phyloP scores from a whole-genome alignment of 202 grass and related monocot species.

The Tripidium arundinaceum region DNA sequence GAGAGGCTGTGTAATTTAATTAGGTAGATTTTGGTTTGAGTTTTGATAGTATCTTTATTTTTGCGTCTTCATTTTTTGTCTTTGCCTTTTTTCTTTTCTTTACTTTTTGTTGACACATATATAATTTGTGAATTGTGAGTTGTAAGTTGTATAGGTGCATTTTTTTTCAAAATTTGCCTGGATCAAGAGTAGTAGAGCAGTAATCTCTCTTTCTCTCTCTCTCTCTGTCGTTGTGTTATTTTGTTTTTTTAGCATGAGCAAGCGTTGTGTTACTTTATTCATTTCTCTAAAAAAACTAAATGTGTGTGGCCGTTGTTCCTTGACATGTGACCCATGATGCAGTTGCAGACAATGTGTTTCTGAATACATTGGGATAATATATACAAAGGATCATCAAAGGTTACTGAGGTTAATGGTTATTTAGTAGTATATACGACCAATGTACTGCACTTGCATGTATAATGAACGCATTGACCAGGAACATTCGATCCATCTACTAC shows the following conservation, averaged over 20 bases:
- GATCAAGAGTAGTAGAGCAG: too few relatives aligned
- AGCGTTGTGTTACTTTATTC: background rate
- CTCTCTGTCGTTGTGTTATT: too few relatives aligned
- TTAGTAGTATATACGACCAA: background rate
- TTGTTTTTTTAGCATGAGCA: background rate
- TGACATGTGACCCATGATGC: background rate
- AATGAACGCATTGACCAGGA: background rate
- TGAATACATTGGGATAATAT: background rate
- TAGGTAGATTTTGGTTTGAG: conserved; percentile 40
- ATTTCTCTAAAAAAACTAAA: background rate
- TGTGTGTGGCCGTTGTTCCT: background rate
- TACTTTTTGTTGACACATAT: conserved; percentile 30
- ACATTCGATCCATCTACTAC: background rate
- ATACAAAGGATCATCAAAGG: background rate
- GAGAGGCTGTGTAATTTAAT: conserved; percentile 13
- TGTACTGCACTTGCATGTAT: background rate
- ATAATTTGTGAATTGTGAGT: conserved; percentile 51
- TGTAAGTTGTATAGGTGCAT: too few relatives aligned
- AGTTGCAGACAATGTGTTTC: background rate
- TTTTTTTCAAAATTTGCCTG: too few relatives aligned
- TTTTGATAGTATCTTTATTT: conserved; percentile 26
- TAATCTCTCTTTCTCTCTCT: too few relatives aligned
- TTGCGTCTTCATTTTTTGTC: background rate
- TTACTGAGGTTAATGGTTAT: background rate
- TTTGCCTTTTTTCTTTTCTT: background rate